Evolutionary conservation across 495 filamentous ascomycete species (phyloP), one percentile per base, ranked within the genome.

Genomic region (Clavariopsis aquatica): DNA sequence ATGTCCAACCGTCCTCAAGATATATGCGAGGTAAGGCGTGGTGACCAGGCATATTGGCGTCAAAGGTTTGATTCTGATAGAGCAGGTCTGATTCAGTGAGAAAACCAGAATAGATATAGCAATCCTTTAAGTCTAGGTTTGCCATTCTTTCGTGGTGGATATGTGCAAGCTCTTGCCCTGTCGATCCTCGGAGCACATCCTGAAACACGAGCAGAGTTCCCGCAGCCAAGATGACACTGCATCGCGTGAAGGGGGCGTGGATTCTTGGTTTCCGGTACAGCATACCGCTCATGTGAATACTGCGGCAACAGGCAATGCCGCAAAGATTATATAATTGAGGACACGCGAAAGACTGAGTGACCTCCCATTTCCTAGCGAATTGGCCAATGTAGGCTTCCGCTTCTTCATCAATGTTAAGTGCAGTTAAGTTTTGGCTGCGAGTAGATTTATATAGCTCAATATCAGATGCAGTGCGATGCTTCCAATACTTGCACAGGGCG

Each of bases 291-390:
- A 88, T 63, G 53, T 73, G 70, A 58, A 91, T 86, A 19, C 85
- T 76, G 41, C 88, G 83, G 64, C 88, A 91, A 31, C 80, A 82
- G 13, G 84, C 79, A 19, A 90, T 78, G 10, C 81, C 79, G 72
- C 88, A 91, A 73, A 90, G 81, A 67, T 91, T 87, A 74, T 89
- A 89, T 20, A 91, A 71, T 43, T 84, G 77, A 13, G 87, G 82
- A 2, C 83, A 88, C 22, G 88, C 86, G 59, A 82, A 80, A 1
- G 86, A 83, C 60, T 85, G 79, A 26, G 80, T 84, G 27, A 91
- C 87, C 70, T 91, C 88, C 88, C 88, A 91, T 64, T 90, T 90
- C 47, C 78, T 74, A 0, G 85, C 87, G 68, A 85, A 88, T 66
- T 89, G 86, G 12, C 88, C 88, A 20, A 91, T 71, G 31, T 82